Conservation (phyloP, 176 grass and related monocot species). For the barley (Hordeum vulgare) region MorexV3_pseudomolecules_assembly NC_058521.1:425238892-425239391, state of each 20-base stretch:
- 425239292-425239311: conserved; percentile 28
- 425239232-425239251: conserved; percentile 80
- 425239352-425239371: conserved; percentile 88
- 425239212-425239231: conserved; percentile 94
- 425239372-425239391: conserved; percentile 95
- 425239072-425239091: conserved; percentile 92
- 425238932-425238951: conserved; percentile 62
- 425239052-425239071: conserved; percentile 96
- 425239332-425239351: conserved; percentile 76
- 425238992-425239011: conserved; percentile 77
- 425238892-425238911: conserved; percentile 81
- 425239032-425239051: conserved; percentile 97
- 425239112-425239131: conserved; percentile 89
- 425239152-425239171: conserved; percentile 82
- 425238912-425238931: conserved; percentile 95
- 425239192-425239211: conserved; percentile 91
- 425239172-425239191: conserved; percentile 98
- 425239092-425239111: conserved; percentile 92
- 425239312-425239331: conserved; percentile 35
- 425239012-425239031: conserved; percentile 76
- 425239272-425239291: conserved; percentile 98
- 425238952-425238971: conserved; percentile 88
- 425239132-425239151: conserved; percentile 86
- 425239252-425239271: conserved; percentile 94
- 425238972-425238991: conserved; percentile 79